A percentile compares a stretch with the other conserved stretches of the same genome.
These are phyloP conservation scores for Xylariaceae sp. DNA, from an alignment of 2,329 filamentous ascomycete species.

Conservation along the genomic window DNA sequence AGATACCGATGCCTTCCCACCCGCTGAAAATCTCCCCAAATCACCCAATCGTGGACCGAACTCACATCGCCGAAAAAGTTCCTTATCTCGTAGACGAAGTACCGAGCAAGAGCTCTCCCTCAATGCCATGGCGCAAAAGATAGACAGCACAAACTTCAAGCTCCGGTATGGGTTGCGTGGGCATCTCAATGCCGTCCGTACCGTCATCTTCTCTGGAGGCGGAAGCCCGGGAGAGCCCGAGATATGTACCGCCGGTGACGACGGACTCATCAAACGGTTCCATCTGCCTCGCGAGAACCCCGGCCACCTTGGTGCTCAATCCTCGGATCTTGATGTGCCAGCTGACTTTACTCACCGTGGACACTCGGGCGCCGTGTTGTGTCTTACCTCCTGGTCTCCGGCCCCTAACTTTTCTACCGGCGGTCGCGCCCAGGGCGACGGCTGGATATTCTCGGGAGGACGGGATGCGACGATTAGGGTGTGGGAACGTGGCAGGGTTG, in stretches of 20 bases:
- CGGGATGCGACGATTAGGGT: constrained; percentile 90
- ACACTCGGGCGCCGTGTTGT: constrained; percentile 85
- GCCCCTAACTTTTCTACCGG: constrained; percentile 86
- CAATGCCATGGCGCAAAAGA: constrained; percentile 49
- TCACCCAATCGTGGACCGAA: constrained; percentile 68
- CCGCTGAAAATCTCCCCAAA: constrained; percentile 73
- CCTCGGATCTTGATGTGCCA: constrained; percentile 81
- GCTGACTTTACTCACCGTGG: constrained; percentile 95
- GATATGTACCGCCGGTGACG: constrained; percentile 92
- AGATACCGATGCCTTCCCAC: constrained; percentile 84
- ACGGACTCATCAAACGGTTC: constrained; percentile 94
- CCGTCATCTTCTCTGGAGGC: constrained; percentile 93
- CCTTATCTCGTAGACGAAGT: constrained; percentile 66
- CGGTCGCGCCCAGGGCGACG: constrained; percentile 81
- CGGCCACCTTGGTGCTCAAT: constrained; percentile 46
- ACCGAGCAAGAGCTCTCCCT: constrained; percentile 61
- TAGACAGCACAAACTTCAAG: constrained; percentile 78
- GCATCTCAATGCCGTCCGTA: constrained; percentile 88
- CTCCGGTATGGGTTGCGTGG: constrained; percentile 87
- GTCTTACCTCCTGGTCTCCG: constrained; percentile 79
- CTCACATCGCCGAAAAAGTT: constrained; percentile 76
- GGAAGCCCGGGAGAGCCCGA: constrained; percentile 94
- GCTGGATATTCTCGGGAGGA: constrained; percentile 97
- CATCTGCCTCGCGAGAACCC: constrained; percentile 80
- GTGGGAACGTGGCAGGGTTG: constrained; percentile 91